Base-by-base conservation (phyloP, 345 rosid genomes). In the Citrus unshiu region DNA sequence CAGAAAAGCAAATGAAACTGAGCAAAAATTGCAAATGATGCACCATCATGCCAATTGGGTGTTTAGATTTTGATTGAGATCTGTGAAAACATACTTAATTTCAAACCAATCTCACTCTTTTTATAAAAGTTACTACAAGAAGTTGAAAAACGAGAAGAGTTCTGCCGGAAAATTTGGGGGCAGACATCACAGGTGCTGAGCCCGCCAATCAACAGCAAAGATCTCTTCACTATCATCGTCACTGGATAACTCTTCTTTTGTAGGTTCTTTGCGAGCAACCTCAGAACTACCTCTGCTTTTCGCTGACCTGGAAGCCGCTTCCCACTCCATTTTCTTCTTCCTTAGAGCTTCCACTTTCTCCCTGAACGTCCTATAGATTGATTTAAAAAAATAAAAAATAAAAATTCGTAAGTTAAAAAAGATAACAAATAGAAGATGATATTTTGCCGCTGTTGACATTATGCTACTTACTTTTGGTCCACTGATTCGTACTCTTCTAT, bases 191-290 rank as follows among this genome's bases (percentile, higher is more conserved):
- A 93, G 86, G 80, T 95, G 99, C 77, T 94, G 98, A 81, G 98
- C 98, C 83, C 97, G 90, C 98, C 97, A 96, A 86, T 94, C 99
- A 64, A 96, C 93, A 16, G 94, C 86, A 43, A 93, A 91, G 79
- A 79, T 85, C 27, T 84, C 93, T 65, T 89, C 91, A 32, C 75
- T 78, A 14, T 93, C 97, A 62, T 89, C 90, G 30, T 91, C 97
- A 40, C 93, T 92, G 56, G 88, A 85, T 56, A 91, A 90, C 24
- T 91, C 93, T 68, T 86, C 93, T 13, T 35, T 74, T 32, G 54
- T 78, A 56, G 83, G 68, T 73, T 78, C 80, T 70, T 90, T 81
- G 71, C 51, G 76, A 67, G 79, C 72, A 35, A 74, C 88, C 40
- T 81, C 86, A 1, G 88, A 77, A 79, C 64, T 81, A 81, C 79